Evolutionary conservation across 139 green algal species (phyloP), one percentile per base, ranked within the genome.

Genomic region (Spirogloea muscicola): DNA sequence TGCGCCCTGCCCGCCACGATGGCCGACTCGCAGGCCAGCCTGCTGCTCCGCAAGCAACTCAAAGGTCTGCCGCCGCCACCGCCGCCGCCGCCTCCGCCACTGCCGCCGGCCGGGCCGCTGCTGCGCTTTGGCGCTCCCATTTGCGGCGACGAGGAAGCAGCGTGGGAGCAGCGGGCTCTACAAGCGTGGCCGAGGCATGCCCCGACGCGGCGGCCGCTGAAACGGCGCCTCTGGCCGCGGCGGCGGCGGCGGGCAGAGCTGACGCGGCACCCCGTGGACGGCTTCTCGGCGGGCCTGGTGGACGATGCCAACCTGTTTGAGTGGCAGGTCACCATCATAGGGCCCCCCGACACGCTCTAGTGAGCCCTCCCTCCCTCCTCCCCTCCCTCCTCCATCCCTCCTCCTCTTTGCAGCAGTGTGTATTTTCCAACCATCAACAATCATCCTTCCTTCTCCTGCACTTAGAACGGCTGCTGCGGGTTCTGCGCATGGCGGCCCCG

Each of bases 301-400:
- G 92, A 98, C 70, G 95, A 99, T 64, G 90, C 81, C 62, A 97
- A 98, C 81, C 69, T 99, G 0, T 98, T 98, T 67, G 93, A 99
- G 79, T 99, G 95, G 95, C 78, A 90, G 39, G 86, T 99, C 27
- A 98, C 91, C 13, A 91, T 99, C 61, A 96, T 99, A 61, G 95
- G 95, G 25, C 95, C 95, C 6, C 94, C 94, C 46, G 95, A 99
- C 57, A 99, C 95, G 0, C 78, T 96, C 0, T 99, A 98, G 90
- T 76, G 41, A 68, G 67, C n/a, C n/a, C n/a, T n/a, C n/a, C n/a
- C n/a, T n/a, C n/a, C n/a, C n/a, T n/a, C n/a, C n/a, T n/a, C n/a
- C n/a, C n/a, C n/a, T n/a, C n/a, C n/a, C n/a, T n/a, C n/a, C n/a
- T n/a, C n/a, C n/a, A n/a, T n/a, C n/a, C n/a, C n/a, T n/a, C n/a